Evolutionary conservation across 2,329 filamentous ascomycete species (phyloP).

Genomic region (Botryotinia globosa): DNA sequence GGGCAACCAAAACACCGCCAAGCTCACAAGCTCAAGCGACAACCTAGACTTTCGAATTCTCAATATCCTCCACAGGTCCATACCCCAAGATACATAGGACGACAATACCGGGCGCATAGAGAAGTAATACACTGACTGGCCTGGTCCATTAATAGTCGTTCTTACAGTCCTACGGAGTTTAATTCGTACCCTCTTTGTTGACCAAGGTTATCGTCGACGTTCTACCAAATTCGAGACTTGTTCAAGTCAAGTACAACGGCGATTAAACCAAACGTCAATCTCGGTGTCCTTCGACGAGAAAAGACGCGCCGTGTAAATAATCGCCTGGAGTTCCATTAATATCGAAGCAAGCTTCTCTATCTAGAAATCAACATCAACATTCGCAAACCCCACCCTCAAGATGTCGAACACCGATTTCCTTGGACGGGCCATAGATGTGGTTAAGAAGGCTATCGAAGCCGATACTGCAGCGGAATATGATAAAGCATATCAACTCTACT

Average conservation of each 20-base stretch:
- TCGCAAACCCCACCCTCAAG: constrained; percentile 21
- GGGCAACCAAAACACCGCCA: constrained; percentile 24
- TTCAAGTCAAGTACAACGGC: not conserved
- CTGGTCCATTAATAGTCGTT: not conserved
- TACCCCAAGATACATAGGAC: not conserved
- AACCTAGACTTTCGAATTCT: constrained; percentile 23
- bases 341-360: not conserved
- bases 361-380: not conserved
- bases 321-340: not conserved
- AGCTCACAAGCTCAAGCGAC: constrained; percentile 22
- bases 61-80: constrained; percentile 9
- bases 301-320: not conserved
- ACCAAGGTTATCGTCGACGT: not conserved
- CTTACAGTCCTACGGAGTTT: not conserved
- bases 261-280: not conserved
- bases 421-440: constrained; percentile 91
- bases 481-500: constrained; percentile 94
- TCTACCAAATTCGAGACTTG: constrained; percentile 5
- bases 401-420: constrained; percentile 98
- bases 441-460: constrained; percentile 95
- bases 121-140: not conserved
- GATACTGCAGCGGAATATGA: constrained; percentile 97
- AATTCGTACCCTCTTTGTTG: not conserved
- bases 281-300: not conserved
- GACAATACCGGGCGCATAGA: not conserved